Conservation (phyloP, 768 basidiomycete species). For the Tulasnella sp. region DNA sequence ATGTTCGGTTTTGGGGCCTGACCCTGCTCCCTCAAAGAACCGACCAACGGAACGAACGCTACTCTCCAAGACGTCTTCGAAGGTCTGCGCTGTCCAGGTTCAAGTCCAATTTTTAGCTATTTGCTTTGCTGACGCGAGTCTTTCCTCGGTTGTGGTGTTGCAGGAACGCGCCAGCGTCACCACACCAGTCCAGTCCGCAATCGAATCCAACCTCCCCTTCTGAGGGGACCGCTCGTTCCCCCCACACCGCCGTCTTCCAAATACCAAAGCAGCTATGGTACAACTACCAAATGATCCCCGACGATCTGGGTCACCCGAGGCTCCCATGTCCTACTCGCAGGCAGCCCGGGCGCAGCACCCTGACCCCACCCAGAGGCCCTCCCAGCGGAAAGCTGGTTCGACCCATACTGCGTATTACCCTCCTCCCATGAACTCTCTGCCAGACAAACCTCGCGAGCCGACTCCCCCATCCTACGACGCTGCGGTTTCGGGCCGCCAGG, state of each 20-base stretch:
- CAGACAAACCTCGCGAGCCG: neutral
- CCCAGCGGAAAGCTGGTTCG: neutral
- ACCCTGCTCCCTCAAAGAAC: neutral
- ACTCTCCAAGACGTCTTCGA: neutral
- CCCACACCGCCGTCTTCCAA: neutral
- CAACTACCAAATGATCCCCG: neutral
- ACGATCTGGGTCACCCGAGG: neutral
- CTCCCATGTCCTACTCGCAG: neutral
- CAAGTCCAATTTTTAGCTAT: neutral
- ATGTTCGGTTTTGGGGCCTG: neutral
- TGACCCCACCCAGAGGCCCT: neutral
- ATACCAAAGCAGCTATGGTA: neutral
- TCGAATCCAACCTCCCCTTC: neutral
- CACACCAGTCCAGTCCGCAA: neutral
- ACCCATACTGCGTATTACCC: constrained; percentile 11
- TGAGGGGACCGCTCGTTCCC: neutral
- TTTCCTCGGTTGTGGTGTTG: neutral
- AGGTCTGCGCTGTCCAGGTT: neutral
- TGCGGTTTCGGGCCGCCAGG: neutral
- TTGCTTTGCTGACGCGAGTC: neutral
- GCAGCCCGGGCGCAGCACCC: neutral
- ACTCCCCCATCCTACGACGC: constrained; percentile 18
- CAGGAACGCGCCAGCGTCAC: neutral
- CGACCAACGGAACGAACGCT: neutral
- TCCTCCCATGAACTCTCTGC: neutral